Evolutionary conservation across 768 basidiomycete genomes (phyloP), one percentile per base, ranked within the genome.

Genomic region (Leucosporidium yakuticum): DNA sequence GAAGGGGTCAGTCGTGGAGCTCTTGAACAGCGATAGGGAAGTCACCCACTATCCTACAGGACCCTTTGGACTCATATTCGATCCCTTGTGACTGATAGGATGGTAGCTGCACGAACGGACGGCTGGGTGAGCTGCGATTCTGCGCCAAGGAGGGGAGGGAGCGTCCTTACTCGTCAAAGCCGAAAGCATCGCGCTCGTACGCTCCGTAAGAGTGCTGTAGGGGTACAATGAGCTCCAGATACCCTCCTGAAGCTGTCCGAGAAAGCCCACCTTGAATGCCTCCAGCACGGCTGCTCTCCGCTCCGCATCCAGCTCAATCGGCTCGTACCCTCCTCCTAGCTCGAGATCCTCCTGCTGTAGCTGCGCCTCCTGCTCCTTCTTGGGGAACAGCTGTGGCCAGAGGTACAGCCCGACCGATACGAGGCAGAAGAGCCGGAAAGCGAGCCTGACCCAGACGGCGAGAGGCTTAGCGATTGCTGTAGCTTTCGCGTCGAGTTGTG

Each of bases 101-200:
- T 95, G 91, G 75, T 91, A 96, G 78, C 95, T 64, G 11, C 20
- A 39, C 14, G 20, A 17, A 36, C 20, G n/a, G 29, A 27, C 50
- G 25, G 68, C 67, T 14, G 60, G 21, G 60, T 14, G 47, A 14
- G 39, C 60, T 20, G 25, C 44, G n/a, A 48, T 34, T 25, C 39
- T 8, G 36, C 31, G 17, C 27, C 32, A 29, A 59, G 25, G 23
- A 34, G 27, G 49, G 21, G 32, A 32, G 49, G 21, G 32, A 32
- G 27, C 31, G 47, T 6, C 21, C 29, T 5, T 20, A n/a, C 31
- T 69, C 90, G 80, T 96, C 92, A 64, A 83, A 83, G 2, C 93
- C 93, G 85, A 91, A 92, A 2, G 93, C 93, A 77, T 96, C 86
- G 56, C 85, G 81, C 80, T 92, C 91, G 76, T 94, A 94, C 34